Percentiles rank a stretch among this genome's conserved stretches.
Conservation (phyloP, 176 grass and related monocot species). For the bread wheat (Triticum aestivum) region DNA sequence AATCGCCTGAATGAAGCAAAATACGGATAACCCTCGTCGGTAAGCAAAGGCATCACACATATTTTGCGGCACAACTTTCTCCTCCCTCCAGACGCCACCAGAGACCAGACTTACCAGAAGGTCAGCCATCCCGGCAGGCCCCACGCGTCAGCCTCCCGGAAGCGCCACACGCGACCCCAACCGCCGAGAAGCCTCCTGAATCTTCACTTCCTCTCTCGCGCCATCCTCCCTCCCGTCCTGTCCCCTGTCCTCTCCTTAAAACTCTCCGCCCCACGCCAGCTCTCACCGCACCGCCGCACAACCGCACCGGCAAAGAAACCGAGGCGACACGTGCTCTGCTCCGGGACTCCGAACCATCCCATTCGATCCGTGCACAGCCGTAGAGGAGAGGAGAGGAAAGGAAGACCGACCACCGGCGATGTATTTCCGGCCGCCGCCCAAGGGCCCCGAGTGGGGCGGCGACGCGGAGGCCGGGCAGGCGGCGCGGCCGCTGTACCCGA, state of each 20-base stretch:
- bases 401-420: constrained; percentile 3
- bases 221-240: background rate
- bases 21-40: background rate
- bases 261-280: background rate
- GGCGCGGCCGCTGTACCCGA: constrained; percentile 61
- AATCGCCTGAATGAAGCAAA: background rate
- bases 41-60: constrained; percentile 35
- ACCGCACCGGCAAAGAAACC: background rate
- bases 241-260: constrained; percentile 29
- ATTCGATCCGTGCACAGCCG: background rate
- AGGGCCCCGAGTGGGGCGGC: constrained; percentile 26
- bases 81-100: constrained; percentile 31
- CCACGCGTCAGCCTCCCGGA: background rate
- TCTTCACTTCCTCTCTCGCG: constrained; percentile 33
- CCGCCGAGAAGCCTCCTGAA: constrained; percentile 32
- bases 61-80: background rate
- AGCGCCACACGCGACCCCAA: background rate
- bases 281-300: background rate
- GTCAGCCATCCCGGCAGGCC: background rate
- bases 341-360: background rate
- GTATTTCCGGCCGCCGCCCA: constrained; percentile 65
- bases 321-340: background rate
- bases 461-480: constrained; percentile 56
- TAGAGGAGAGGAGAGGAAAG: background rate
- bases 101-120: background rate